Evolutionary conservation across 768 basidiomycete genomes (phyloP), one percentile per base, ranked within the genome.

Genomic region (Amanita molliuscula): DNA sequence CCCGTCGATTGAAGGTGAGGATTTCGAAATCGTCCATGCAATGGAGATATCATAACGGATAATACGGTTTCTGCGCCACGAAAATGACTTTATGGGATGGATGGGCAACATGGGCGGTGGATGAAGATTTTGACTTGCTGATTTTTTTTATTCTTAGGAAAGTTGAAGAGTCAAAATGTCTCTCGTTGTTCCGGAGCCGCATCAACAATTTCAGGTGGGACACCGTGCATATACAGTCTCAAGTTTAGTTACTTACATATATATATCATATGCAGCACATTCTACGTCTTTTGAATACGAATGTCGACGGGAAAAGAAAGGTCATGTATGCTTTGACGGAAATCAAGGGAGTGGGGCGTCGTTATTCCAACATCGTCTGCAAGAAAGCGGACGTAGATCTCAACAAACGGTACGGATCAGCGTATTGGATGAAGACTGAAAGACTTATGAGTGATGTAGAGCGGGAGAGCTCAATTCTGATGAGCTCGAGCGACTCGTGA

Each of bases 381-480:
- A 98, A 98, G 75, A 99, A 99, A 78, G 96, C 96, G 54, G 96
- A 98, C 74, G 91, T 99, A 36, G 95, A 98, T 65, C 81, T 99
- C 54, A 91, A 80, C 77, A 99, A 99, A 75, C 89, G 96, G 96
- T 98, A 62, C 54, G 85, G 55, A 18, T 13, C 2, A 18, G 8
- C 6, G 3, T 6, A 4, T 16, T 4, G 6, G 5, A 20, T 25
- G 6, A 13, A 28, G 29, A 8, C 3, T 3, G 16, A 15, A 47
- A 15, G 13, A 68, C 21, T 16, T 4, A n/a, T 26, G 33, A 20
- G 36, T 16, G 33, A 40, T 37, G 40, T 65, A 99, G 96, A 46
- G 96, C 96, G 60, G 96, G 96, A 57, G 96, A 99, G 61, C 86
- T 99, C 65, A 97, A 99, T 81, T 94, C 96, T 37, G 96, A 99